These are phyloP conservation scores for Pleurotus djamor DNA, from an alignment of 768 basidiomycete genomes.

Conservation along the genomic window DNA sequence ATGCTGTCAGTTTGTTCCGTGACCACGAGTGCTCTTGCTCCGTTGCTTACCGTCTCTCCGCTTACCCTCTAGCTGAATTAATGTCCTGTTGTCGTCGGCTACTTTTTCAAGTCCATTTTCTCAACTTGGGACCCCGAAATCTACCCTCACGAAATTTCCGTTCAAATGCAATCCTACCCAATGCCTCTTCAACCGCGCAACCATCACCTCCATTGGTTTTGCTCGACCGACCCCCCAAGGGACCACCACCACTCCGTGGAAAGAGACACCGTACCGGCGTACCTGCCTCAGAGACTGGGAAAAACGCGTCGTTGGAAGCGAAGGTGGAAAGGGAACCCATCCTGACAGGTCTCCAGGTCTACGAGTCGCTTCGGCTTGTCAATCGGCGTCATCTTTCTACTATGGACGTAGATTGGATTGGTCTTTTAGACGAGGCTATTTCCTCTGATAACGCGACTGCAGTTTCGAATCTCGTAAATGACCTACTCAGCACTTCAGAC, in stretches of 20 bases:
- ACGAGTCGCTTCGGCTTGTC: not conserved
- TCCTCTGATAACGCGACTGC: not conserved
- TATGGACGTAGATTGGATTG: not conserved
- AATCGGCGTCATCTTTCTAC: not conserved
- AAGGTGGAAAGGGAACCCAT: not conserved
- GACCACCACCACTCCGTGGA: not conserved
- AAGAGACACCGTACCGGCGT: not conserved
- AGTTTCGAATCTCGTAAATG: not conserved
- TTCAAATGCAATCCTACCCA: conserved; percentile 16
- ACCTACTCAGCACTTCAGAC: not conserved
- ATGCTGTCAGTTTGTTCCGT: conserved; percentile 48
- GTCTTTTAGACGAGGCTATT: not conserved
- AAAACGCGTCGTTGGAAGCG: not conserved
- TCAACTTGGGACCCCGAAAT: conserved; percentile 18
- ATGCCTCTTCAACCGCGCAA: not conserved
- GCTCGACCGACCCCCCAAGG: not conserved
- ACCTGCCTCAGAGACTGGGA: not conserved
- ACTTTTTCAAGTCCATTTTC: conserved; percentile 45
- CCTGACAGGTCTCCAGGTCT: not conserved
- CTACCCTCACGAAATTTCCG: conserved; percentile 15
- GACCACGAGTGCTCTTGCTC: not conserved
- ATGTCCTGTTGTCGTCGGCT: conserved; percentile 73
- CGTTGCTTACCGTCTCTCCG: not conserved
- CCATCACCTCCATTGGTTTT: not conserved
- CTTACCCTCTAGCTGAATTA: conserved; percentile 48